A percentile compares a stretch with the other conserved stretches of the same genome.
Conservation (phyloP, 495 filamentous ascomycete genomes). For the Xylaria longipes region DNA sequence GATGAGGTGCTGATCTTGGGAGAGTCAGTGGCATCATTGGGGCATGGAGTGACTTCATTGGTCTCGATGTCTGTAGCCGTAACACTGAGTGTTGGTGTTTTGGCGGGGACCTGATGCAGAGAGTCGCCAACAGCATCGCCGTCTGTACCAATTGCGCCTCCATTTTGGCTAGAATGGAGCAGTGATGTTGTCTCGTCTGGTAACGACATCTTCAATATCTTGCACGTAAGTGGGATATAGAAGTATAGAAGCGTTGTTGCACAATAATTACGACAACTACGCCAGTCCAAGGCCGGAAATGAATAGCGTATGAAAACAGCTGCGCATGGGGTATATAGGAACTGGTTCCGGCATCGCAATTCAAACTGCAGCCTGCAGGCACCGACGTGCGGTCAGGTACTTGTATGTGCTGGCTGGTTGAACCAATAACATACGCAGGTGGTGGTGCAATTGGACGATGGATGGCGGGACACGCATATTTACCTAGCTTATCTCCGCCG, state of each 20-base stretch:
- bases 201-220: neutral
- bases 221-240: neutral
- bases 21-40: neutral
- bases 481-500: neutral
- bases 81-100: neutral
- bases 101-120: neutral
- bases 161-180: conserved; percentile 5
- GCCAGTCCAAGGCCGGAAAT: neutral
- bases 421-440: neutral
- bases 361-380: neutral
- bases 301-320: neutral
- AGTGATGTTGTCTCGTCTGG: conserved; percentile 18
- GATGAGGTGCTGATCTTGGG: conserved; percentile 14
- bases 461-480: neutral
- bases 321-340: neutral
- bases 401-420: neutral
- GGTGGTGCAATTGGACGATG: conserved; percentile 10
- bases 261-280: neutral
- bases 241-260: neutral
- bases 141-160: neutral
- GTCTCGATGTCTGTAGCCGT: conserved; percentile 6
- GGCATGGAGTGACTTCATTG: neutral
- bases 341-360: conserved; percentile 10
- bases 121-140: neutral
- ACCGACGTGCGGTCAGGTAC: neutral